These are phyloP conservation scores for Pelargonium myrrhifolium DNA, from an alignment of 441 rosid genomes.

Conservation along the genomic window DNA sequence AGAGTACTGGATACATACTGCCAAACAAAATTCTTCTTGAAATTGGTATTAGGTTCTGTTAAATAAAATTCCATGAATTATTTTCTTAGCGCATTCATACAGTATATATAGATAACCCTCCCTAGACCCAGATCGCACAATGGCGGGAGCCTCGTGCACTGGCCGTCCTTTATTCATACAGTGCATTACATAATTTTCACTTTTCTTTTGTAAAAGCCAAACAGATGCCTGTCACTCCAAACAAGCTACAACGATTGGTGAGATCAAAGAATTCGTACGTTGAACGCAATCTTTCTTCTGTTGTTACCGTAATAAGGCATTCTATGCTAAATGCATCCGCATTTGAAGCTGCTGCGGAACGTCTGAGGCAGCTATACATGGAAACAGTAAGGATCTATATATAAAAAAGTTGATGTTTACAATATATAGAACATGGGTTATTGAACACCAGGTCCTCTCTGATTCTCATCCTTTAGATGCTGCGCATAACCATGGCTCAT, in stretches of 20 bases:
- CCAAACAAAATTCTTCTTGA: constrained; percentile 82
- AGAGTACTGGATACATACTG: constrained; percentile 83
- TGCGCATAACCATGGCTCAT: not conserved
- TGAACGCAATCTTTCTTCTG: constrained; percentile 51
- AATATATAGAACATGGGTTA: not conserved
- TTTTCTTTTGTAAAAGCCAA: constrained; percentile 47
- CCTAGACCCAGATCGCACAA: not conserved
- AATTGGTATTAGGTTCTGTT: constrained; percentile 37
- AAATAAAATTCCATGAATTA: not conserved
- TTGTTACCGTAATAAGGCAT: constrained; percentile 53
- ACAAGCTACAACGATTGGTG: constrained; percentile 47
- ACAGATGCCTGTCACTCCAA: constrained; percentile 63
- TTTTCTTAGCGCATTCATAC: not conserved
- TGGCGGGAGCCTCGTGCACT: not conserved
- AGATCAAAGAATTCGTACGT: constrained; percentile 58
- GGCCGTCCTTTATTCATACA: not conserved
- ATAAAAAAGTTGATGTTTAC: not conserved
- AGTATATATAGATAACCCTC: too few relatives aligned
- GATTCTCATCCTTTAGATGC: not conserved
- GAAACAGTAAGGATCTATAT: constrained; percentile 30
- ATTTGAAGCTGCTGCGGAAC: constrained; percentile 55
- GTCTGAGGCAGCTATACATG: constrained; percentile 32
- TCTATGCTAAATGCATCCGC: constrained; percentile 59
- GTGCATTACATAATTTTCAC: constrained; percentile 9
- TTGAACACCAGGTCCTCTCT: not conserved